phyloP scores from a whole-genome alignment of 305 asterid genomes.

The Petunia hybrid region DNA sequence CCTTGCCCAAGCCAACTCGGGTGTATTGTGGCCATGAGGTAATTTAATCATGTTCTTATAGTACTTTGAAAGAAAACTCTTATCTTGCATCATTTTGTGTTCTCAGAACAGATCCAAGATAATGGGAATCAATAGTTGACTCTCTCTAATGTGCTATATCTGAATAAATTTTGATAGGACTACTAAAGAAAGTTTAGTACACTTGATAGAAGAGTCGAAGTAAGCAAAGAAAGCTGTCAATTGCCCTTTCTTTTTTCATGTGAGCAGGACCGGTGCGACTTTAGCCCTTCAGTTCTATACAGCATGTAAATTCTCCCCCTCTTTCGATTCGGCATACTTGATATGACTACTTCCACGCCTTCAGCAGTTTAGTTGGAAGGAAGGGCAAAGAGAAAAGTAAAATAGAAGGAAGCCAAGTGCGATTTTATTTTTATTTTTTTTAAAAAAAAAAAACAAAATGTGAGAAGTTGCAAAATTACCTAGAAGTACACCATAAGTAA shows the following conservation, averaged over 20 bases:
- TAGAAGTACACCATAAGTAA: no score
- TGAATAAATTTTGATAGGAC: background rate
- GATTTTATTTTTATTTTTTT: no score
- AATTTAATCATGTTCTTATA: conserved; percentile 33
- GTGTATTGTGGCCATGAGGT: conserved; percentile 99
- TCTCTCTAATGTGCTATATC: conserved; percentile 8
- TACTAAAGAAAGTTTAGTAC: background rate
- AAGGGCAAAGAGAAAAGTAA: conserved; percentile 4
- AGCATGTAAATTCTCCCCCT: background rate
- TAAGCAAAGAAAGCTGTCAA: background rate
- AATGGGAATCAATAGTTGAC: background rate
- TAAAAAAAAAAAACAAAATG: no score
- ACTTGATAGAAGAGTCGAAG: conserved; percentile 13
- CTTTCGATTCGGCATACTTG: background rate
- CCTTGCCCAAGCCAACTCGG: conserved; percentile 89
- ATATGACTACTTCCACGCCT: background rate
- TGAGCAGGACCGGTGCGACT: background rate
- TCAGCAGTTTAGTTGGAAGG: background rate
- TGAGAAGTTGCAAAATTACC: no score
- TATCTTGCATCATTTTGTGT: conserved; percentile 8
- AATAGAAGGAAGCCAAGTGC: background rate
- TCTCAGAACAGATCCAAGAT: conserved; percentile 15
- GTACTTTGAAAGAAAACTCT: background rate
- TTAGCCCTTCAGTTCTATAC: conserved; percentile 16
- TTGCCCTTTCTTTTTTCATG: background rate